Percentiles rank a stretch among this genome's conserved stretches.
These are phyloP conservation scores for Sedum album DNA, from an alignment of 164 flowering plant species.

Conservation along the genomic window DNA sequence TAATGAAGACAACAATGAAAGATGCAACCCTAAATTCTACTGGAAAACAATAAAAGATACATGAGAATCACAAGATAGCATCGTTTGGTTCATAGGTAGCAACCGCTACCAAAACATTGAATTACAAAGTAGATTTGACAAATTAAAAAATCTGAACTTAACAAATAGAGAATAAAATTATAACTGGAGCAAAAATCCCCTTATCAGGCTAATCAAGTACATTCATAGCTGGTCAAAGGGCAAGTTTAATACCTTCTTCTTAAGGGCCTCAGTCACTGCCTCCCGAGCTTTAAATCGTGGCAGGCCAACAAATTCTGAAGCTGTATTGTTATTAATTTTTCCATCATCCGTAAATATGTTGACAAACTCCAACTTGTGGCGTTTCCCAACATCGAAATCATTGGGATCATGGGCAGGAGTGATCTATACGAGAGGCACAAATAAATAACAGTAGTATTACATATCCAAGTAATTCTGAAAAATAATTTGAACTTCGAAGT, in stretches of 20 bases:
- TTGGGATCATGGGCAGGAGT: conserved; percentile 99
- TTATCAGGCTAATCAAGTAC: neutral
- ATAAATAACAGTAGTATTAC: neutral
- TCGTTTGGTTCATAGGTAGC: neutral
- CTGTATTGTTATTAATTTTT: conserved; percentile 78
- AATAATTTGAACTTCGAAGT: neutral
- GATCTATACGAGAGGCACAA: conserved; percentile 38
- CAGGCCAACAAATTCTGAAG: conserved; percentile 74
- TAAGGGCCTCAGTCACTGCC: conserved; percentile 59
- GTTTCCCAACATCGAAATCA: conserved; percentile 97
- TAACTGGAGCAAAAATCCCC: neutral
- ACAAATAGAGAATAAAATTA: neutral
- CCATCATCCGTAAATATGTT: conserved; percentile 96
- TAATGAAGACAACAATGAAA: neutral
- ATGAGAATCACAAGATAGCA: neutral
- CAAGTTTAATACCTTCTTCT: conserved; percentile 45
- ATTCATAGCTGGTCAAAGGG: neutral
- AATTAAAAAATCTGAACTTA: neutral
- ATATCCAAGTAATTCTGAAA: neutral
- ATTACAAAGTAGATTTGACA: neutral
- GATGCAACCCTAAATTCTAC: neutral
- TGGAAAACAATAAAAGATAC: neutral
- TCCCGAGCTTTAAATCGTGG: conserved; percentile 86
- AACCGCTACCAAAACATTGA: neutral
- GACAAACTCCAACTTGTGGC: conserved; percentile 74